Base-by-base conservation (phyloP, 306 rosid genomes). In the Vigna trinervia region DNA sequence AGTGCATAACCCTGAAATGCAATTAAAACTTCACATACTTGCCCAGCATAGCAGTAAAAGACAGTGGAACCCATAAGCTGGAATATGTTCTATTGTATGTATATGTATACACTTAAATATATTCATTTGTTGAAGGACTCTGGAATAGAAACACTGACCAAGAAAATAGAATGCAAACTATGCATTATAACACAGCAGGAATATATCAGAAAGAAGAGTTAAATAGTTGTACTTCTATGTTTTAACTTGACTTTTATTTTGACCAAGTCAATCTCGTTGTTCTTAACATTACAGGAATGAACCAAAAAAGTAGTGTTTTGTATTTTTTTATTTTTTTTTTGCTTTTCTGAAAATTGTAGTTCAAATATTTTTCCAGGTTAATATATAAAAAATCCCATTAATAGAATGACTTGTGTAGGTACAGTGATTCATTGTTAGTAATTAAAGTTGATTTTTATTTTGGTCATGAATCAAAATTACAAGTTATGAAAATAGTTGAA, bases 1-100 rank as follows among this genome's bases (percentile, higher is more conserved):
- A 95, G 97, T 73, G 99, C 99, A 81, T 95, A 95, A 20, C 99
- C 99, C 97, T 95, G 96, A 82, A 89, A 70, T 61, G 60, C 45
- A 52, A 52, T 48, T 73, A 45, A 65, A 57, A 19, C 52, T 71
- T 59, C 71, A 72, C 54, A 52, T 22, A 23, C 66, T 23, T 58
- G 17, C 38, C 70, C 71, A 70, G 64, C 64, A 50, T 63, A 74
- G 70, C 78, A 69, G 71, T 43, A 47, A 57, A 59, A 63, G 72
- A 61, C 14, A 38, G 8, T 43, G 45, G 20, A 73, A 34, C 20
- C 46, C 47, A 73, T 51, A 26, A 10, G 38, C 76, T 56, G 61
- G 63, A 71, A 52, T 59, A 48, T 52, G 62, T 65, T 71, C 66
- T 22, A 23, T 73, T 66, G 76, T 59, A 59, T 15, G 54, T 50